Evolutionary conservation across 2,329 filamentous ascomycete species (phyloP).

Genomic region (Sporothrix schenckii): DNA sequence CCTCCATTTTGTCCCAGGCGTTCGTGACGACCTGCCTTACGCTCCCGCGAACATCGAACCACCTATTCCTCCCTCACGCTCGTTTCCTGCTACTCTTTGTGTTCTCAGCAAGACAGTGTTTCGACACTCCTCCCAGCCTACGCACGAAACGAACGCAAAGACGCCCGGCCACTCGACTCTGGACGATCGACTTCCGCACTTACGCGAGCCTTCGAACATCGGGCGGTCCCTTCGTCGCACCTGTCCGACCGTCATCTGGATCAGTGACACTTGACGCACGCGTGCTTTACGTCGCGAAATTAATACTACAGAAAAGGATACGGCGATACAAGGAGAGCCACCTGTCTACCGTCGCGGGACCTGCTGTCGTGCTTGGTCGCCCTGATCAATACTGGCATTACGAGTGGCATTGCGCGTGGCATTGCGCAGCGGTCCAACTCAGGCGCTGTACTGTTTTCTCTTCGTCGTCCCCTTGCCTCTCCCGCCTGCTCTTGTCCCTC

Average conservation of each 20-base stretch:
- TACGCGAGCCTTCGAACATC: neutral
- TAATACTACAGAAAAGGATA: neutral
- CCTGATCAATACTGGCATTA: neutral
- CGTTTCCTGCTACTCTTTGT: neutral
- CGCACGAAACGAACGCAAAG: slow-evolving; percentile 23
- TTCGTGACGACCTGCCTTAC: neutral
- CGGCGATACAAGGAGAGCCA: neutral
- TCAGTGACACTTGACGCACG: slow-evolving; percentile 12
- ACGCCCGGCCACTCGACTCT: neutral
- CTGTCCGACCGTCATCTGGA: slow-evolving; percentile 15
- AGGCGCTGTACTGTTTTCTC: neutral
- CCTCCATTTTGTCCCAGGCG: neutral
- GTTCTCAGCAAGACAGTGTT: slow-evolving; percentile 7
- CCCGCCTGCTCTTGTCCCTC: neutral
- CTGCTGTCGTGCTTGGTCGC: slow-evolving; percentile 1
- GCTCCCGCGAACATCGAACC: neutral
- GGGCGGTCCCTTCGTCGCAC: neutral
- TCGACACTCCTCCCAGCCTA: slow-evolving; percentile 7
- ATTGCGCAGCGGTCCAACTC: slow-evolving; percentile 9
- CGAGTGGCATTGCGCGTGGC: slow-evolving; percentile 19
- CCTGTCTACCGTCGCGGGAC: neutral
- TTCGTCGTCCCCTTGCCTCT: neutral
- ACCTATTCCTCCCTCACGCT: slow-evolving; percentile 5
- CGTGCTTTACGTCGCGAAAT: neutral
- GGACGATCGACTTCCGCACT: neutral